Conservation (phyloP, 495 filamentous ascomycete genomes). For the Hyaloscypha hepaticicola region DNA sequence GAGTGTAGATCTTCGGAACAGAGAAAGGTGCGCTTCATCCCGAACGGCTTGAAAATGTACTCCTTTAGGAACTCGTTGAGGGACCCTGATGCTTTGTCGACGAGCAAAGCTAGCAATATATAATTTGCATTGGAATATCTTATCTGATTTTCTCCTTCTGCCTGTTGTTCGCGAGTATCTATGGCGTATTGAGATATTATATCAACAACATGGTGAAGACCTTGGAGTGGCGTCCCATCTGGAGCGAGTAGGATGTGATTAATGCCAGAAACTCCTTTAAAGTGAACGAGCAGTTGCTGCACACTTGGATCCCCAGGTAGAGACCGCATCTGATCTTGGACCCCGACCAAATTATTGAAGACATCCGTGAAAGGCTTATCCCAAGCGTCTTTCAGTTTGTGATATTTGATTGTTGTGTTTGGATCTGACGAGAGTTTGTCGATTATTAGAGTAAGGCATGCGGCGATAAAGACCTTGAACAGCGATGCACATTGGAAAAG, state of each 20-base stretch:
- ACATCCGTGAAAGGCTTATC: conserved; percentile 13
- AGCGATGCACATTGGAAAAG: conserved; percentile 12
- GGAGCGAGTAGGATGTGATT: conserved; percentile 21
- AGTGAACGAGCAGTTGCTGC: conserved; percentile 12
- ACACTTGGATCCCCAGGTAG: conserved; percentile 19
- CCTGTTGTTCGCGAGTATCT: conserved; percentile 11
- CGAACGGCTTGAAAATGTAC: conserved; percentile 20
- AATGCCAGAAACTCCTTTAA: conserved; percentile 9
- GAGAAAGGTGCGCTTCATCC: conserved; percentile 20
- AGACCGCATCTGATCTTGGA: neutral
- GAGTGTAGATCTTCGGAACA: conserved; percentile 5
- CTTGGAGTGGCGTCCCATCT: conserved; percentile 18
- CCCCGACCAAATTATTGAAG: conserved; percentile 10
- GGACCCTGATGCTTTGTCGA: conserved; percentile 11
- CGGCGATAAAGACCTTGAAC: conserved; percentile 14
- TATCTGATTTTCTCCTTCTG: neutral
- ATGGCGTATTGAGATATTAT: conserved; percentile 18
- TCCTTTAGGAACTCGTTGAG: conserved; percentile 18
- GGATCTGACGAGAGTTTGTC: conserved; percentile 17
- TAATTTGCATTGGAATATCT: conserved; percentile 21
- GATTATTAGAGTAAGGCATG: conserved; percentile 11
- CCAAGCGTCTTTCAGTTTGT: conserved; percentile 17
- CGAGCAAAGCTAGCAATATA: conserved; percentile 19
- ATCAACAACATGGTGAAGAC: conserved; percentile 3
- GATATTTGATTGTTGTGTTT: neutral